Evolutionary conservation across 139 green algal genomes (phyloP), one percentile per base, ranked within the genome.

Genomic region (Chlorella sp.): DNA sequence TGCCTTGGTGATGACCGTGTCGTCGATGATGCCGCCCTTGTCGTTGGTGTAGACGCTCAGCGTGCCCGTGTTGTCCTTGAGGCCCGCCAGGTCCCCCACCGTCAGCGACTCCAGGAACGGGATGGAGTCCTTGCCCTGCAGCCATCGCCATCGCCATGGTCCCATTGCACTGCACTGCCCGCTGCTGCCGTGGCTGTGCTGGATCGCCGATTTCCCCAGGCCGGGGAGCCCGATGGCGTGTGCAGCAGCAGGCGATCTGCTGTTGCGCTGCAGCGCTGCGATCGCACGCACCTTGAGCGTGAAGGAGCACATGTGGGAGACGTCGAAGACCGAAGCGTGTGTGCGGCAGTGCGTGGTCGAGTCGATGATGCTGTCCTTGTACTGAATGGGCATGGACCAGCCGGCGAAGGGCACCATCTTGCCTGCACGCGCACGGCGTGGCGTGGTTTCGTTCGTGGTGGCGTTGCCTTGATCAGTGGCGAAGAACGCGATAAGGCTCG

Each of bases 311-410:
- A 99, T 99, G 80, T 99, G 95, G 5, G 92, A 92, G 1, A 99
- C 95, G 70, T 99, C 95, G 71, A 99, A 99, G 4, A 99, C 50
- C 14, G 91, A 94, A 14, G 90, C 93, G 31, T 93, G 69, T 23
- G 73, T 79, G 10, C 95, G 77, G 85, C 94, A 98, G 78, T 93
- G 86, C 26, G 81, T 84, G 5, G 91, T 97, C 2, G 92, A 90
- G 0, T 99, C 95, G 82, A 99, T 97, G 74, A 99, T 97, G 67
- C 71, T 90, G 80, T 98, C 91, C 74, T 95, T 94, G 87, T 99
- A 99, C 75, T 99, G 95, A 68, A 99, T 96, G 5, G 95, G 95
- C 95, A 99, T 98, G 14, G 89, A 91, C 88, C 91, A 98, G 42
- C 95, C 95, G 17, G 93, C 94, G 81, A 99, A 99, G 2, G 90